phyloP scores from a whole-genome alignment of 2,329 filamentous ascomycete genomes.

The Dichotomopilus funicola region DNA sequence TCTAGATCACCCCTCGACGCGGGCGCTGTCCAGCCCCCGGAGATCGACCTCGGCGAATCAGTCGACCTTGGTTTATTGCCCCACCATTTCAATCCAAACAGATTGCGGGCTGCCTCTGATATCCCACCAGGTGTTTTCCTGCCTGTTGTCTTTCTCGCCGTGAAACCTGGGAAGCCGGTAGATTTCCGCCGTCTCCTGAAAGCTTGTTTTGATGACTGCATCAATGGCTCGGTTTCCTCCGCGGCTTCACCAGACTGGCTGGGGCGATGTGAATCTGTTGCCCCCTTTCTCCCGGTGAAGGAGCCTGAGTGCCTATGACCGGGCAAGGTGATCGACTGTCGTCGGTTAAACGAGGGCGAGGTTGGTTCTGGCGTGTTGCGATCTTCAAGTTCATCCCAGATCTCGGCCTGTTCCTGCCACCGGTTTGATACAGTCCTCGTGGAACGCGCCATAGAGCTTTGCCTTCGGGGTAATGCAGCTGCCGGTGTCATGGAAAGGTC shows the following conservation, averaged over 20 bases:
- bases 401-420: slow-evolving; percentile 66
- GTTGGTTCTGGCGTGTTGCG: slow-evolving; percentile 45
- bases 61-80: slow-evolving; percentile 12
- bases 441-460: slow-evolving; percentile 17
- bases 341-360: slow-evolving; percentile 28
- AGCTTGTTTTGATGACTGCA: slow-evolving; percentile 24
- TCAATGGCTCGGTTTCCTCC: slow-evolving; percentile 15
- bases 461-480: slow-evolving; percentile 33
- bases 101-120: slow-evolving; percentile 45
- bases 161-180: slow-evolving; percentile 57
- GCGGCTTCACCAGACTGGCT: slow-evolving; percentile 18
- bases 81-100: slow-evolving; percentile 55
- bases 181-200: slow-evolving; percentile 48
- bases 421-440: slow-evolving; percentile 36
- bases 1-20: slow-evolving; percentile 6
- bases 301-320: slow-evolving; percentile 33
- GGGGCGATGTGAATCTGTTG: slow-evolving; percentile 25
- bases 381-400: slow-evolving; percentile 85
- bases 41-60: neutral
- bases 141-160: slow-evolving; percentile 41
- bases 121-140: slow-evolving; percentile 34
- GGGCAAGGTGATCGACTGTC: slow-evolving; percentile 46
- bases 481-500: slow-evolving; percentile 28
- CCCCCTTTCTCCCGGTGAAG: slow-evolving; percentile 32
- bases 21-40: slow-evolving; percentile 2